These are phyloP conservation scores for Pilatotrama ljubarskyi DNA, from an alignment of 768 basidiomycete genomes.

Conservation along the genomic window DNA sequence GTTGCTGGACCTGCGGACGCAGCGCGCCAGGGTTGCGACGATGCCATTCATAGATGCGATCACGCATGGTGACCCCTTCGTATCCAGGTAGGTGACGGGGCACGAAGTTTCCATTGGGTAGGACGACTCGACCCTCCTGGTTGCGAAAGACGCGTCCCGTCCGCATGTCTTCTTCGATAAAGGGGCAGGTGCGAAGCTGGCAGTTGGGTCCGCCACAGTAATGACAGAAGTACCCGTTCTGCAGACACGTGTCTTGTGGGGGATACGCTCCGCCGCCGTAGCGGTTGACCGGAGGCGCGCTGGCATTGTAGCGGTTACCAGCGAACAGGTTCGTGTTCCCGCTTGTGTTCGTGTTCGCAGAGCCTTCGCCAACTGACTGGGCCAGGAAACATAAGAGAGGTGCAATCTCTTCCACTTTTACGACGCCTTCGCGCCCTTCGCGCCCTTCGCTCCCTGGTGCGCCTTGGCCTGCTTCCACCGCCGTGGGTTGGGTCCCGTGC, in stretches of 20 bases:
- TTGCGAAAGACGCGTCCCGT: slow-evolving; percentile 26
- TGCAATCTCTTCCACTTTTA: slow-evolving; percentile 7
- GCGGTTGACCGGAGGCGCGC: no score
- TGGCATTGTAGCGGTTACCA: neutral
- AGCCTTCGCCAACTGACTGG: neutral
- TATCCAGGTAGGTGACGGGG: slow-evolving; percentile 21
- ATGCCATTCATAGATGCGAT: neutral
- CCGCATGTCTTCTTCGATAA: slow-evolving; percentile 10
- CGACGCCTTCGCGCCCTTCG: neutral
- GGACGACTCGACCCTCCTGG: slow-evolving; percentile 25
- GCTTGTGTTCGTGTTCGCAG: neutral
- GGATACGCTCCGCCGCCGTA: no score
- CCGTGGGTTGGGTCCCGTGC: neutral
- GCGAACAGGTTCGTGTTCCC: neutral
- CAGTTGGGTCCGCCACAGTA: slow-evolving; percentile 29
- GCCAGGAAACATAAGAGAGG: neutral
- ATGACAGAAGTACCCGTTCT: neutral
- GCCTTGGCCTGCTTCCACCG: no score
- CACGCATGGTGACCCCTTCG: slow-evolving; percentile 1
- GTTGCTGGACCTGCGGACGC: no score
- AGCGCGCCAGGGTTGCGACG: neutral
- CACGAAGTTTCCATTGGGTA: slow-evolving; percentile 28
- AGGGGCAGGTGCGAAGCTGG: slow-evolving; percentile 25
- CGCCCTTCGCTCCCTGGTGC: no score
- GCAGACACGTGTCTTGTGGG: neutral